These are phyloP conservation scores for Arthrobotrys pseudoclavata DNA, from an alignment of 2,329 filamentous ascomycete species.

Conservation along the genomic window DNA sequence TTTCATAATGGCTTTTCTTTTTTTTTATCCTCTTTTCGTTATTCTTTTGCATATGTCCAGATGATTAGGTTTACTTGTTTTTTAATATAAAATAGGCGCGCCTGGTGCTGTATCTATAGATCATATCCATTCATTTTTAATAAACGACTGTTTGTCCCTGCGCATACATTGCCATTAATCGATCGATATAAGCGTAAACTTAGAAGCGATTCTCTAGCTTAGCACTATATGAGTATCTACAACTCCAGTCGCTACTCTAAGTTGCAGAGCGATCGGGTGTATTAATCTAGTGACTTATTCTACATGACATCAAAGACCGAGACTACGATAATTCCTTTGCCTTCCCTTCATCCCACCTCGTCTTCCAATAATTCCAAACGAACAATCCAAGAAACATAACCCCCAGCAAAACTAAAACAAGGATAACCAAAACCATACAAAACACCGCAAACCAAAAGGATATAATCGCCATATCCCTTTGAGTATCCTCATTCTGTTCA, in stretches of 20 bases:
- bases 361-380: slow-evolving; percentile 5
- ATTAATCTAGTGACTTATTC: too few species aligned
- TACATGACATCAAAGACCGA: background rate
- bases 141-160: background rate
- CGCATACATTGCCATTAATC: too few species aligned
- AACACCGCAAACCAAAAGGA: background rate
- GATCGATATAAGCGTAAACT: too few species aligned
- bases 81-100: slow-evolving; percentile 33
- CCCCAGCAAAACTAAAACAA: background rate
- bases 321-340: background rate
- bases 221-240: too few species aligned
- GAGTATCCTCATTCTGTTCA: background rate
- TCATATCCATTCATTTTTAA: slow-evolving; percentile 23
- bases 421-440: background rate
- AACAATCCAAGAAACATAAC: background rate
- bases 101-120: slow-evolving; percentile 34
- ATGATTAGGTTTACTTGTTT: slow-evolving; percentile 18
- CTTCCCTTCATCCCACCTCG: background rate
- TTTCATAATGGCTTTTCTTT: background rate
- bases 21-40: background rate
- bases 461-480: background rate
- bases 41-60: slow-evolving; percentile 3
- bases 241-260: too few species aligned
- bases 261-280: too few species aligned
- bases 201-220: too few species aligned